Percentiles rank a stretch among this genome's conserved stretches.
These are phyloP conservation scores for Diaporthe sp. DNA, from an alignment of 2,329 filamentous ascomycete genomes.

Conservation along the genomic window DNA sequence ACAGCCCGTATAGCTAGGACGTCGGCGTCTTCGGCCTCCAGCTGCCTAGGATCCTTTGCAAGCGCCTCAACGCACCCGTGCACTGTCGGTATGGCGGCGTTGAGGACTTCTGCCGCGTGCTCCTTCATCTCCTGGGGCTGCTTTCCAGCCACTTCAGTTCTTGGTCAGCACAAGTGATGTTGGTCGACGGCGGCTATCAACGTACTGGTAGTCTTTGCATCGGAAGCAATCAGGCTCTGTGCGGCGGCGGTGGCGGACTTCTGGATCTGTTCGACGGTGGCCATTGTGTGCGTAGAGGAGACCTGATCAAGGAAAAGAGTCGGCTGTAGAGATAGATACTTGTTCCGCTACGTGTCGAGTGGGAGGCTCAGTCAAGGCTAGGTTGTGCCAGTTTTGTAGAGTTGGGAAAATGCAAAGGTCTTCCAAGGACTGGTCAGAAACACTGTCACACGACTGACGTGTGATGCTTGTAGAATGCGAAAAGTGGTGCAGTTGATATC, in stretches of 20 bases:
- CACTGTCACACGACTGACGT: neutral
- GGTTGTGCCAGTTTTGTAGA: neutral
- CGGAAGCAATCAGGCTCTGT: conserved; percentile 24
- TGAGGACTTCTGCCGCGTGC: conserved; percentile 22
- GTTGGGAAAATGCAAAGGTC: neutral
- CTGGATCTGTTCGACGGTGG: conserved; percentile 19
- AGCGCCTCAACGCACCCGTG: conserved; percentile 24
- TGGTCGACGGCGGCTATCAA: neutral
- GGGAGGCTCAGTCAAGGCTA: neutral
- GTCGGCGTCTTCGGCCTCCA: conserved; percentile 25
- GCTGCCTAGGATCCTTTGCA: conserved; percentile 28
- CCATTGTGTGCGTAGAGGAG: neutral
- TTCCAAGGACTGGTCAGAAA: neutral
- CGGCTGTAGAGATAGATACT: neutral
- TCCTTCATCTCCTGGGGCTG: conserved; percentile 35
- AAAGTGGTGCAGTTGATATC: conserved; percentile 38
- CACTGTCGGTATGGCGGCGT: conserved; percentile 12
- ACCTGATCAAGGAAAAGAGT: no score
- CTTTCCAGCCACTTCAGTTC: conserved; percentile 17
- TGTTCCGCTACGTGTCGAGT: neutral
- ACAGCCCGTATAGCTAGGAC: conserved; percentile 19
- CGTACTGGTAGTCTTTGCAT: conserved; percentile 31
- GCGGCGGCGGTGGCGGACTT: conserved; percentile 22
- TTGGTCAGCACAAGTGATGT: neutral
- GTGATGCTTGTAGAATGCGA: conserved; percentile 3